phyloP scores from a whole-genome alignment of 495 filamentous ascomycete species.

The Penicillium diatomitis region DNA sequence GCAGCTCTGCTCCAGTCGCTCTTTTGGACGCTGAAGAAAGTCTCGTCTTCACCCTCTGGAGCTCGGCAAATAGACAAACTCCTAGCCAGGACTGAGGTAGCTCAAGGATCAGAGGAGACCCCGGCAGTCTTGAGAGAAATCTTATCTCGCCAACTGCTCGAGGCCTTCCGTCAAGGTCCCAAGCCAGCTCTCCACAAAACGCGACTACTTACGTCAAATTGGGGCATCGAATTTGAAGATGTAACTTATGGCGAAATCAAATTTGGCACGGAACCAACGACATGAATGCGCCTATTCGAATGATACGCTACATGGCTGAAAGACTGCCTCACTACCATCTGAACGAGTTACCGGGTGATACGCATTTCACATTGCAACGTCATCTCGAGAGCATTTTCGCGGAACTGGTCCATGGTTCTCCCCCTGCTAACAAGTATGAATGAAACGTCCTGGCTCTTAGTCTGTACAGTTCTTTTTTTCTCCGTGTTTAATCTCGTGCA shows the following conservation, averaged over 20 bases:
- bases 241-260: conserved; percentile 1
- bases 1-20: not conserved
- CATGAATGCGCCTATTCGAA: conserved; percentile 4
- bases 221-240: conserved; percentile 5
- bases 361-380: conserved; percentile 12
- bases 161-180: conserved; percentile 18
- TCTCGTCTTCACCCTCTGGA: conserved; percentile 1
- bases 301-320: conserved; percentile 15
- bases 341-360: conserved; percentile 6
- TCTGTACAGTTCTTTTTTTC: too few relatives aligned
- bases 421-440: too few relatives aligned
- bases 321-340: conserved; percentile 5
- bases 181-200: conserved; percentile 3
- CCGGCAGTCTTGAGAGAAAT: not conserved
- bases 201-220: conserved; percentile 2
- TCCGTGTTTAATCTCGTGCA: too few relatives aligned
- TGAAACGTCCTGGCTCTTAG: too few relatives aligned
- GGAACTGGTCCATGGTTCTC: conserved; percentile 5
- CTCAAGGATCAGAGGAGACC: not conserved
- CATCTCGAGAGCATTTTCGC: conserved; percentile 7
- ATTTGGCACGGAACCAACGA: conserved; percentile 7
- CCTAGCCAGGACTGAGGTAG: conserved; percentile 2
- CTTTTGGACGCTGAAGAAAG: conserved; percentile 3
- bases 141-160: conserved; percentile 4
- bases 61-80: conserved; percentile 8